These are phyloP conservation scores for Jackrogersella multiformis DNA, from an alignment of 495 filamentous ascomycete genomes.

Conservation along the genomic window DNA sequence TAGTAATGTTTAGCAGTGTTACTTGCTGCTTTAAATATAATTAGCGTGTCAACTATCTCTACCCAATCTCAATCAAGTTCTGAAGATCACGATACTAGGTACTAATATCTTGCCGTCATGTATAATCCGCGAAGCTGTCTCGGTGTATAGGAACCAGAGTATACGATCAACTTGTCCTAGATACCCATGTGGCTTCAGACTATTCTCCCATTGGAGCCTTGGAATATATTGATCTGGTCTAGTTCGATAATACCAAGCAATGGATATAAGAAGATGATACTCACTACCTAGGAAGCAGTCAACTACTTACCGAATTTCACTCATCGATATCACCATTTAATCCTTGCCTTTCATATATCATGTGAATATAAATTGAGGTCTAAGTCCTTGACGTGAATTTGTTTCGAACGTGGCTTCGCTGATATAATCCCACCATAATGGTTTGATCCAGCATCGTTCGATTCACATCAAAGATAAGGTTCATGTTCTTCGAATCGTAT, in stretches of 20 bases:
- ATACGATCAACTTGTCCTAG: too few species aligned
- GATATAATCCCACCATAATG: neutral
- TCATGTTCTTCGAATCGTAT: neutral
- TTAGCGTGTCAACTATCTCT: slow-evolving; percentile 19
- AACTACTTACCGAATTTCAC: neutral
- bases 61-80: slow-evolving; percentile 16
- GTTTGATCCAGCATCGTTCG: neutral
- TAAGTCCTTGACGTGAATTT: neutral
- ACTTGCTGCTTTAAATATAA: slow-evolving; percentile 23
- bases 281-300: neutral
- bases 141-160: neutral
- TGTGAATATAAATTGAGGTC: slow-evolving; percentile 2
- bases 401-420: neutral
- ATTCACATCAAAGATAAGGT: neutral
- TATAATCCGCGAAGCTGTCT: neutral
- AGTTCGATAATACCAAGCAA: neutral
- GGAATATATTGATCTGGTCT: neutral
- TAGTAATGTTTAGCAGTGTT: neutral
- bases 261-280: neutral
- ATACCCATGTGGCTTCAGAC: neutral
- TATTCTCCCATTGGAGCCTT: neutral
- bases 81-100: slow-evolving; percentile 1
- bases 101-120: neutral
- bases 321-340: neutral
- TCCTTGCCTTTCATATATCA: neutral